phyloP scores from a whole-genome alignment of 805 yeast genomes.

The Lachancea waltii region DNA sequence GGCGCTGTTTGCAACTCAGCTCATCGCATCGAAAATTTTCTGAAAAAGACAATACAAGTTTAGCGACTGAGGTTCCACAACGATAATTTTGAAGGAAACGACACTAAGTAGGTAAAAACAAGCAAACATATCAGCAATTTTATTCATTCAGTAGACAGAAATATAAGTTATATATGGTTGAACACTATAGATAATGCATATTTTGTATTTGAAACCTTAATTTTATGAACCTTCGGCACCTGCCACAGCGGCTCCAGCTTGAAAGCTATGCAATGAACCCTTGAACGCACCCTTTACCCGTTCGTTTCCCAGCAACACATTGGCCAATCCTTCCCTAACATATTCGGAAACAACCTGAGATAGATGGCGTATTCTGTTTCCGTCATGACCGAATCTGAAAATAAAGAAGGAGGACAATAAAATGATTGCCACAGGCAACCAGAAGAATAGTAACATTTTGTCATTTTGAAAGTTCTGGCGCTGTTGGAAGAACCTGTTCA shows the following conservation, averaged over 20 bases:
- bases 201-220: too few species aligned
- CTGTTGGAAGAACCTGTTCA: conserved; percentile 37
- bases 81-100: too few species aligned
- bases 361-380: conserved; percentile 25
- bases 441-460: conserved; percentile 79
- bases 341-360: conserved; percentile 34
- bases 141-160: too few species aligned
- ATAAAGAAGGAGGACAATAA: conserved; percentile 43
- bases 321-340: conserved; percentile 40
- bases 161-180: too few species aligned
- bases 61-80: too few species aligned
- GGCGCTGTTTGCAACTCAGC: background rate
- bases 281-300: conserved; percentile 40
- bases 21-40: conserved; percentile 8
- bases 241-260: conserved; percentile 2
- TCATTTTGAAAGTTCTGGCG: conserved; percentile 55
- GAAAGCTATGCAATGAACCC: conserved; percentile 19
- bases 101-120: too few species aligned
- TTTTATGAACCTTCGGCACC: too few species aligned
- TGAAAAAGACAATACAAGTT: too few species aligned
- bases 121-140: background rate
- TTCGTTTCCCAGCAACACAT: conserved; percentile 47
- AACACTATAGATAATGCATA: too few species aligned
- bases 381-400: conserved; percentile 33
- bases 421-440: conserved; percentile 73